Conservation (phyloP, 371 early-diverging fungal species). For the Mortierella sp. region DNA sequence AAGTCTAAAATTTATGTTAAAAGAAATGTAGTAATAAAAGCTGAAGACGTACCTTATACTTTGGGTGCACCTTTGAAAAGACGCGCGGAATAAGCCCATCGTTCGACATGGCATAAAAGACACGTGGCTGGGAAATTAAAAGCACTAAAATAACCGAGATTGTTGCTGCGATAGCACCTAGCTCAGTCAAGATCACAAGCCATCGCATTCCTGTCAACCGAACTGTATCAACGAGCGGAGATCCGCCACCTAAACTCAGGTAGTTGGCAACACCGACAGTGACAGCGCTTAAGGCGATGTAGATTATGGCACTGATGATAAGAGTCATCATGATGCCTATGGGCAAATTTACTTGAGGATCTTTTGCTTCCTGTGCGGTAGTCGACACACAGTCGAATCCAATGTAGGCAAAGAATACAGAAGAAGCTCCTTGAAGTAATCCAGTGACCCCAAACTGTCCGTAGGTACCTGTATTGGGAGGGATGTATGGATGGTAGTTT, state of each 20-base stretch:
- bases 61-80: constrained; percentile 76
- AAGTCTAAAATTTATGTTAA: constrained; percentile 28
- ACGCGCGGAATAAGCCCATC: constrained; percentile 85
- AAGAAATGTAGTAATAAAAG: not conserved
- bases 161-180: constrained; percentile 86
- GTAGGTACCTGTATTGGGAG: constrained; percentile 68
- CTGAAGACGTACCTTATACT: constrained; percentile 31
- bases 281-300: constrained; percentile 73
- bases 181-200: constrained; percentile 77
- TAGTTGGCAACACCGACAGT: constrained; percentile 84
- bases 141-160: constrained; percentile 82
- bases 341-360: constrained; percentile 88
- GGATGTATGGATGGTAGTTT: constrained; percentile 88
- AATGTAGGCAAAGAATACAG: constrained; percentile 91
- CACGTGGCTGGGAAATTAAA: constrained; percentile 88
- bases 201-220: constrained; percentile 66
- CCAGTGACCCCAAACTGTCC: constrained; percentile 77
- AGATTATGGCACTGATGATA: constrained; percentile 80
- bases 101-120: constrained; percentile 88
- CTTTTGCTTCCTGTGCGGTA: constrained; percentile 86
- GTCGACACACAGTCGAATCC: constrained; percentile 94
- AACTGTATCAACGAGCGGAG: constrained; percentile 82
- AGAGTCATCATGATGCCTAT: constrained; percentile 89
- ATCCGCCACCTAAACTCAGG: constrained; percentile 59
- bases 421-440: constrained; percentile 81